Evolutionary conservation across 2,329 filamentous ascomycete genomes (phyloP), one percentile per base, ranked within the genome.

Genomic region (Pezicula carpinea): DNA sequence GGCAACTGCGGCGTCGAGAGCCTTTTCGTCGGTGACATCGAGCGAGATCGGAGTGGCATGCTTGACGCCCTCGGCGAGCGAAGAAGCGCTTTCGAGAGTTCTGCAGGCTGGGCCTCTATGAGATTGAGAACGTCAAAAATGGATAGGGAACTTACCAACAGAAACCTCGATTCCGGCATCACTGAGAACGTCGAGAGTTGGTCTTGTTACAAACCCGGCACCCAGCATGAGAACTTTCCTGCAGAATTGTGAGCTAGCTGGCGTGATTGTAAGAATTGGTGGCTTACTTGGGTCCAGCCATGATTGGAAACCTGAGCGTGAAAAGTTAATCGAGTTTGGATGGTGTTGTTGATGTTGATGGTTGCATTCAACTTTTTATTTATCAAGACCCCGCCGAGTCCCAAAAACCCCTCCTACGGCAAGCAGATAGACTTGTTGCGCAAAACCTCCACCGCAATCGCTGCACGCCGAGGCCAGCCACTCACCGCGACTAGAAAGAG

Each of bases 1-100:
- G 64, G 77, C 82, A 50, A 96, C 80, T 63, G 83, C 89, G 44
- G 82, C 80, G 62, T 96, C 90, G 49, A 97, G 82, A 29, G 87
- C 89, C 48, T 75, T 68, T 42, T 77, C 79, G 67, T 96, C 75
- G 63, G 71, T 85, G 57, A 96, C 92, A 65, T 97, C 89, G 65
- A 97, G 82, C 47, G 87, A 82, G 70, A 95, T 87, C 56, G 91
- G 79, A 44, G 69, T 77, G 58, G 89, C 80, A 66, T 87, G 80
- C 68, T 83, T 77, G 66, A 92, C 79, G 59, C 85, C 85, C 52
- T 74, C 79, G 39, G 80, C 79, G 54, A 96, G 83, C 60, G 81
- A 80, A 76, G 95, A 73, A 48, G 91, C 89, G 45, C 74, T 80
- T 59, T 84, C 80, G 47, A 95, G 77, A 38, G 87, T 92, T 66